Evolutionary conservation across 805 yeast species (phyloP).

Genomic region (Grigorovia yakushimaensis): DNA sequence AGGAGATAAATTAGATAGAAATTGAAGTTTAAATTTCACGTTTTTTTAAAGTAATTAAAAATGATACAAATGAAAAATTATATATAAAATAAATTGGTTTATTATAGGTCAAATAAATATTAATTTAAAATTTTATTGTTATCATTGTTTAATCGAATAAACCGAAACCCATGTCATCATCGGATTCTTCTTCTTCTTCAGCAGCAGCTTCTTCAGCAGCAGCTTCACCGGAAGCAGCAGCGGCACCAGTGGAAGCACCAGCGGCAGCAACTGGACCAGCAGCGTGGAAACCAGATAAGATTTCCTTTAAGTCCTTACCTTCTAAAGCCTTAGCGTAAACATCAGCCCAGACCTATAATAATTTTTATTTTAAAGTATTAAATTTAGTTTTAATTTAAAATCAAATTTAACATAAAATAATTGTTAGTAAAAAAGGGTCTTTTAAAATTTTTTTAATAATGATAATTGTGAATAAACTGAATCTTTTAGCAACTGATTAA

Average conservation of each 20-base stretch:
- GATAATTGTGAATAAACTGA: too few relatives aligned
- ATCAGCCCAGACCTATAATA: constrained; percentile 56
- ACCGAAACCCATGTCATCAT: constrained; percentile 90
- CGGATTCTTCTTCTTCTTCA: constrained; percentile 66
- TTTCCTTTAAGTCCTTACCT: constrained; percentile 68
- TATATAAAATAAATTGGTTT: neutral
- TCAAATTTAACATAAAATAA: neutral
- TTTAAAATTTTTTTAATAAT: too few relatives aligned
- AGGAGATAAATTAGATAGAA: too few relatives aligned
- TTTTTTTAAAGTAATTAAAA: neutral
- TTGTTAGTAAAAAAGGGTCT: neutral
- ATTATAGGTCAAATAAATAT: too few relatives aligned
- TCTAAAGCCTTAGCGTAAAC: constrained; percentile 75
- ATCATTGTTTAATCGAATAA: constrained; percentile 60
- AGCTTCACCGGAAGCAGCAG: constrained; percentile 37
- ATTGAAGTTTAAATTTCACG: neutral
- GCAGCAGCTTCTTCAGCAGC: constrained; percentile 56
- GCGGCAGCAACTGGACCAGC: constrained; percentile 38
- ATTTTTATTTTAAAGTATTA: neutral
- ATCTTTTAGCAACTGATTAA: too few relatives aligned
- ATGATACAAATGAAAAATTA: neutral
- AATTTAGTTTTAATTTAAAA: neutral
- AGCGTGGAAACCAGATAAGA: constrained; percentile 48
- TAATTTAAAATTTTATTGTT: neutral
- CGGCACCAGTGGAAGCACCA: constrained; percentile 35